Conservation (phyloP, 2,329 filamentous ascomycete genomes). For the Penicillium fuscoglaucum region DNA sequence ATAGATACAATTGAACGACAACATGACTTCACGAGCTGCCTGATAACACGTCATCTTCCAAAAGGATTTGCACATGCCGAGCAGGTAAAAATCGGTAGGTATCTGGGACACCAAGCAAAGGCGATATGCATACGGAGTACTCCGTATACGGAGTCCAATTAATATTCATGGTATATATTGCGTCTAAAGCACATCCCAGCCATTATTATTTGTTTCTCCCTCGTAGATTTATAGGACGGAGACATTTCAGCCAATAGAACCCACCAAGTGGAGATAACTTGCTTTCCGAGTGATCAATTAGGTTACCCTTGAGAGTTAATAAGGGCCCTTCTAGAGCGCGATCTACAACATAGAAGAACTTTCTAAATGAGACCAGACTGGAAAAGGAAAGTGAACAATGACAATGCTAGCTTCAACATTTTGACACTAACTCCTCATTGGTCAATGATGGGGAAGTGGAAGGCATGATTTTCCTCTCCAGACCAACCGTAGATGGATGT, state of each 20-base stretch:
- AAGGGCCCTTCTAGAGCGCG: background rate
- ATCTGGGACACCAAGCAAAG: background rate
- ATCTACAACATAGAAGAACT: background rate
- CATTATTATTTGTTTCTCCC: background rate
- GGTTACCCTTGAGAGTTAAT: background rate
- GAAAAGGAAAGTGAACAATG: background rate
- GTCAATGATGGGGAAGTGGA: background rate
- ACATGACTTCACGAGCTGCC: background rate
- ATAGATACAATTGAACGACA: background rate
- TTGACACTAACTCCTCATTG: background rate
- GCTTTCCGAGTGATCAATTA: slow-evolving; percentile 16
- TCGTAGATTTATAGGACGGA: slow-evolving; percentile 60
- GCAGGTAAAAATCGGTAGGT: background rate
- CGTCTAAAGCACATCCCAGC: background rate
- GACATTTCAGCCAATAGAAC: slow-evolving; percentile 72
- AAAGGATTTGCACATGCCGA: background rate
- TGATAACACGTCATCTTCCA: background rate
- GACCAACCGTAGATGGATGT: background rate
- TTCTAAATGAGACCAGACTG: background rate
- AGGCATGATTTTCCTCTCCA: background rate
- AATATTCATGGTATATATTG: background rate
- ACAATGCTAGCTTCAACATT: background rate
- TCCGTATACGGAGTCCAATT: too few relatives aligned
- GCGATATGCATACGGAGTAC: background rate
- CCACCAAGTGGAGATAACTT: slow-evolving; percentile 55